Evolutionary conservation across 352 stramenopile genomes (phyloP).

Genomic region (Halophytophthora polymorphica): DNA sequence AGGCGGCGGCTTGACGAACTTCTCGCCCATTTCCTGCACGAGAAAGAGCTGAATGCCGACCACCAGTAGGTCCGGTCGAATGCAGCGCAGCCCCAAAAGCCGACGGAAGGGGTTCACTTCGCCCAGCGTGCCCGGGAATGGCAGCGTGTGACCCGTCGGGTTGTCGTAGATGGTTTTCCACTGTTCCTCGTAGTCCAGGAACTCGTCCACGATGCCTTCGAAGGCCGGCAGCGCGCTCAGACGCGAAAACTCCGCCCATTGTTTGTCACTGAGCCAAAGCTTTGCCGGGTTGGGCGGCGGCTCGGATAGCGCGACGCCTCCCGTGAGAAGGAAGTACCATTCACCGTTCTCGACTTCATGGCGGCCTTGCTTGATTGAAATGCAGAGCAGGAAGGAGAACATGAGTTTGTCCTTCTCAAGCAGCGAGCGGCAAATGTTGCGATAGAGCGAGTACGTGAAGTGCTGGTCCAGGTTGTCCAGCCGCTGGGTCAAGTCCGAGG

Average conservation of each 20-base stretch:
- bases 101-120: conserved; percentile 66
- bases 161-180: conserved; percentile 91
- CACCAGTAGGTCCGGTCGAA: conserved; percentile 83
- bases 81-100: conserved; percentile 75
- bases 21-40: conserved; percentile 86
- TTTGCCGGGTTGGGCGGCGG: conserved; percentile 89
- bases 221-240: conserved; percentile 81
- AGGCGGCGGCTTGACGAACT: conserved; percentile 88
- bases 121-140: conserved; percentile 68
- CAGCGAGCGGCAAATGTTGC: conserved; percentile 91
- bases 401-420: conserved; percentile 94
- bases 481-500: conserved; percentile 65
- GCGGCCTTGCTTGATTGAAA: conserved; percentile 83
- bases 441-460: conserved; percentile 92
- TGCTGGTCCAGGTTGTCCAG: conserved; percentile 83
- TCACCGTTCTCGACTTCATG: conserved; percentile 78
- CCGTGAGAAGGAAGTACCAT: conserved; percentile 94
- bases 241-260: conserved; percentile 92
- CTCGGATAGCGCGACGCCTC: conserved; percentile 86
- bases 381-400: conserved; percentile 90
- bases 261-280: conserved; percentile 90
- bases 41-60: conserved; percentile 91
- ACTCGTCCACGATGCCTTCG: conserved; percentile 76
- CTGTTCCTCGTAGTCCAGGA: conserved; percentile 62
- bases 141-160: conserved; percentile 69